Evolutionary conservation across 768 basidiomycete genomes (phyloP).

Genomic region (Suillus weaverae): DNA sequence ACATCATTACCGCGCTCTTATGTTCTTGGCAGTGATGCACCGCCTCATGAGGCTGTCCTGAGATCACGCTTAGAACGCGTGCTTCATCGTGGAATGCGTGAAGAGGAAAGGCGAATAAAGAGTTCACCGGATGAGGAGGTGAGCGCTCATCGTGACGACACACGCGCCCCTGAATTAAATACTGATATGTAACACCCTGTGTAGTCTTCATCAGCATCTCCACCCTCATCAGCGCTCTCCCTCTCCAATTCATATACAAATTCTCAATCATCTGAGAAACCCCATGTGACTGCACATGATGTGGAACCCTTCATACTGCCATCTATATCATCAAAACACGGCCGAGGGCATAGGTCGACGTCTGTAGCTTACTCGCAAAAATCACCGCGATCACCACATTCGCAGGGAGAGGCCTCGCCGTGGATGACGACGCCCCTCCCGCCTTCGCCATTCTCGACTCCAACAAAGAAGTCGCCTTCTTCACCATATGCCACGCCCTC

Average conservation of each 20-base stretch:
- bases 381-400: conserved; percentile 18
- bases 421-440: conserved; percentile 31
- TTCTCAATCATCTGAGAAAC: conserved; percentile 30
- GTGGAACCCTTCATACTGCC: conserved; percentile 10
- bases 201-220: conserved; percentile 28
- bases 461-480: conserved; percentile 19
- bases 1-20: conserved; percentile 20
- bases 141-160: conserved; percentile 12
- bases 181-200: conserved; percentile 7
- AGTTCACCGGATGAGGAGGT: conserved; percentile 24
- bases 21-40: conserved; percentile 20
- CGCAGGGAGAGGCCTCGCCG: conserved; percentile 22
- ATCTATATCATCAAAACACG: conserved; percentile 3
- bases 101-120: conserved; percentile 11
- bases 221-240: conserved; percentile 31
- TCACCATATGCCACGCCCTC: conserved; percentile 7
- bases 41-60: conserved; percentile 56
- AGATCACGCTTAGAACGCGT: conserved; percentile 54
- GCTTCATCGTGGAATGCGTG: conserved; percentile 33
- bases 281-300: conserved; percentile 24
- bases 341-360: conserved; percentile 15
- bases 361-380: conserved; percentile 17
- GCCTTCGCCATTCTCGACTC: conserved; percentile 32
- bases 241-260: conserved; percentile 22
- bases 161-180: neutral